These are phyloP conservation scores for Pseudodiploospora longispora DNA, from an alignment of 2,329 filamentous ascomycete genomes.

Conservation along the genomic window DNA sequence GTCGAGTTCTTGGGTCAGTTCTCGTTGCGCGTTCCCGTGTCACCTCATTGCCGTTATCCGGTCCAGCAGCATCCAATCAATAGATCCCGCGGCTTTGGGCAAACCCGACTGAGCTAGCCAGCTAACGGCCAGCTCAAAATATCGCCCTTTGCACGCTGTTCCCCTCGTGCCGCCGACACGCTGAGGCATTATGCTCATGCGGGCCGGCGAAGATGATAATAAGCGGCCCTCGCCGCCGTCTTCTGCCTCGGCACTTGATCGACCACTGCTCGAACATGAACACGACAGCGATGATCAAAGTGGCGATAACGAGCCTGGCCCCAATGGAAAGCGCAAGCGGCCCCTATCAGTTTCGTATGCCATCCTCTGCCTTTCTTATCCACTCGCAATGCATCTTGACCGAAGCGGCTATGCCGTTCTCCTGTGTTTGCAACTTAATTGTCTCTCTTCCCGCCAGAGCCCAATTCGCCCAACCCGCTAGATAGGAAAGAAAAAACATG, in stretches of 20 bases:
- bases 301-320: conserved; percentile 35
- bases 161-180: no score
- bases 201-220: conserved; percentile 12
- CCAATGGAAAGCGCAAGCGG: conserved; percentile 47
- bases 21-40: no score
- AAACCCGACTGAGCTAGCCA: no score
- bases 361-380: conserved; percentile 10
- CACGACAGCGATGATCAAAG: conserved; percentile 45
- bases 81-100: no score
- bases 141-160: no score
- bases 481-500: conserved; percentile 11
- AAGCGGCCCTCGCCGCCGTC: conserved; percentile 14
- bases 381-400: not conserved
- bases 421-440: no score
- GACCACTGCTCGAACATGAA: conserved; percentile 30
- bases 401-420: no score
- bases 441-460: no score
- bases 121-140: no score
- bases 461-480: conserved; percentile 4
- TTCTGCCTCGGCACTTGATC: conserved; percentile 21
- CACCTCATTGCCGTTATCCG: no score
- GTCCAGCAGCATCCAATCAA: no score
- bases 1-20: no score
- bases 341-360: conserved; percentile 52
- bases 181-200: conserved; percentile 9